Conservation (phyloP, 148 eudicot genomes). For the Rhododendron williamsianum region DNA sequence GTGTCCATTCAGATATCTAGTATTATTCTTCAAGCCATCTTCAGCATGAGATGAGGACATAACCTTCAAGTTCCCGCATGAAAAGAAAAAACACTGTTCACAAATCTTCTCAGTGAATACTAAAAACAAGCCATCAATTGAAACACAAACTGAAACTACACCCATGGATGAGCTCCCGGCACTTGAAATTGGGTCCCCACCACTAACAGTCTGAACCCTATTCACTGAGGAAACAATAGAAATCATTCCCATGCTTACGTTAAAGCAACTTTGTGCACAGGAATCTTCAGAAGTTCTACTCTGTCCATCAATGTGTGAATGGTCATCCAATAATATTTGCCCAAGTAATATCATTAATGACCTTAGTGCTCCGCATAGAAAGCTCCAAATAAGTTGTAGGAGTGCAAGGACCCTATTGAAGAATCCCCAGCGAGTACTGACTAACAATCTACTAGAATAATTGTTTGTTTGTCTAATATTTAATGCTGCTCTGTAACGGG, state of each 20-base stretch:
- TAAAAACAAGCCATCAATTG: conserved; percentile 31
- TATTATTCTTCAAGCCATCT: conserved; percentile 22
- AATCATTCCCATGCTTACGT: conserved; percentile 45
- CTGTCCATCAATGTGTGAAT: conserved; percentile 13
- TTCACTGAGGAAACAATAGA: conserved; percentile 40
- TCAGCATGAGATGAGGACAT: conserved; percentile 28
- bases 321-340: conserved; percentile 18
- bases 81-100: conserved; percentile 41
- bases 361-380: conserved; percentile 26
- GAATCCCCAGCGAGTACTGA: conserved; percentile 15
- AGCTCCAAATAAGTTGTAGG: conserved; percentile 38
- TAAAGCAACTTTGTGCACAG: conserved; percentile 32
- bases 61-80: conserved; percentile 52
- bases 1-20: conserved; percentile 16
- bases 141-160: conserved; percentile 33
- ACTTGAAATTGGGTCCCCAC: conserved; percentile 24
- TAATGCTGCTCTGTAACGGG: conserved; percentile 44
- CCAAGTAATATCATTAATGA: conserved; percentile 18
- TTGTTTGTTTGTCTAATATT: conserved; percentile 20
- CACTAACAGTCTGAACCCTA: conserved; percentile 21
- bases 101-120: conserved; percentile 36
- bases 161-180: conserved; percentile 29
- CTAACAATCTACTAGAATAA: conserved; percentile 9
- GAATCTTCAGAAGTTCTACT: conserved; percentile 26
- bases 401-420: conserved; percentile 31